Percentiles rank a stretch among this genome's conserved stretches.
phyloP scores from a whole-genome alignment of 2,329 filamentous ascomycete species.

The Diaporthe destruens region DNA sequence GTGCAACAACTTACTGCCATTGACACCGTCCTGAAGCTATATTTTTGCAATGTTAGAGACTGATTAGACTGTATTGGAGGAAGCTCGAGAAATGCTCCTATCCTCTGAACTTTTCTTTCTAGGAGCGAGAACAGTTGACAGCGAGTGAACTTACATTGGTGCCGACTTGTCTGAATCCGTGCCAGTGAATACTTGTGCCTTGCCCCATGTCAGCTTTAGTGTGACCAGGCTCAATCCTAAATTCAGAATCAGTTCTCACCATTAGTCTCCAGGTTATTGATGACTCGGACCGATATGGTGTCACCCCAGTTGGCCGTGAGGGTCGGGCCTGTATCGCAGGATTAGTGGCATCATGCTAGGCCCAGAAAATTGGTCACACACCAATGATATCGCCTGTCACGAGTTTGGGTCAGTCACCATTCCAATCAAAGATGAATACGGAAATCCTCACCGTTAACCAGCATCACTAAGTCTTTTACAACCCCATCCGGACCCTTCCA shows the following conservation, averaged over 20 bases:
- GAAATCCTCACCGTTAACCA: constrained; percentile 61
- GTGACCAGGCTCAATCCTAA: neutral
- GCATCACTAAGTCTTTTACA: constrained; percentile 53
- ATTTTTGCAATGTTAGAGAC: neutral
- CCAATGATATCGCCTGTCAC: constrained; percentile 38
- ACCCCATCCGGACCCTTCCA: constrained; percentile 49
- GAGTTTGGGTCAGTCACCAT: constrained; percentile 23
- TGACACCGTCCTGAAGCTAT: constrained; percentile 60
- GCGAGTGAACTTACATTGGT: constrained; percentile 46
- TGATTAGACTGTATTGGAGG: neutral
- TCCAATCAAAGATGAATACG: constrained; percentile 18
- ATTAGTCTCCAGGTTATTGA: constrained; percentile 70
- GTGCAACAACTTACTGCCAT: constrained; percentile 45
- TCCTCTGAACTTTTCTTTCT: neutral
- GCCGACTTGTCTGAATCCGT: constrained; percentile 59
- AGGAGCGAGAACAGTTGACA: no score
- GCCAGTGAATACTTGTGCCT: constrained; percentile 63
- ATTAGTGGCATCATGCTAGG: neutral
- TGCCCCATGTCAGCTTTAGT: constrained; percentile 29
- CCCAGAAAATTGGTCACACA: neutral
- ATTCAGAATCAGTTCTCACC: constrained; percentile 44
- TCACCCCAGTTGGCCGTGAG: constrained; percentile 68
- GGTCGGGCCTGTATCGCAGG: constrained; percentile 58
- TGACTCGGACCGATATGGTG: constrained; percentile 68
- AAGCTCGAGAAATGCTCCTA: no score